Evolutionary conservation across 2,329 filamentous ascomycete genomes (phyloP), one percentile per base, ranked within the genome.

Genomic region (Colletotrichum zoysiae): DNA sequence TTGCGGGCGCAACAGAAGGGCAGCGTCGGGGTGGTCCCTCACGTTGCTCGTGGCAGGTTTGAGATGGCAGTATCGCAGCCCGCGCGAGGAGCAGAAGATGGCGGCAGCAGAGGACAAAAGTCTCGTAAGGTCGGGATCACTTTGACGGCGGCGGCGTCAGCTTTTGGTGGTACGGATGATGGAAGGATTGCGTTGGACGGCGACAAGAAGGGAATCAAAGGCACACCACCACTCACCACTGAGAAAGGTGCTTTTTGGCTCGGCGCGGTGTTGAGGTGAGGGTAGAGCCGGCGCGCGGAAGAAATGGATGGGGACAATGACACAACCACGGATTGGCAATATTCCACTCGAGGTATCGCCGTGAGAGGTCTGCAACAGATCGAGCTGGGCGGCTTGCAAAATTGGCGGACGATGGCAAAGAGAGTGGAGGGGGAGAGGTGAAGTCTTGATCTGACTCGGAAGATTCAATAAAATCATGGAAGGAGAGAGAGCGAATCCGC

Each of bases 401-500:
- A 46, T 11, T 40, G 20, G 63, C 40, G 44, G n/a, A 40, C 20
- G 23, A 30, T 50, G 62, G 64, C 30, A 23, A 58, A 60, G 67
- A 35, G 33, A 40, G 33, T 56, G 48, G 48, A 69, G 55, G 65
- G 55, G 33, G 38, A 60, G 48, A 65, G 46, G 18, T 70, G 46
- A 65, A 44, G 56, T 60, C 59, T 59, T 50, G 3, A 60, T 16
- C 53, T 26, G 33, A 57, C 38, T 60, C 23, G 48, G 53, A 70
- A 51, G 55, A 72, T 65, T 63, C 58, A 35, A 69, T 40, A 64
- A 69, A 70, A 72, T 72, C 66, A 72, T 59, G 59, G 61, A 56
- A 30, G 30, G 30, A 64, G 26, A 56, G 62, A 58, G 20, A 46
- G 44, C 8, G 20, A 69, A 56, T 18, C 58, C 14, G 23, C 35